Evolutionary conservation across 345 rosid genomes (phyloP).

Genomic region (Eucalyptus urophylla): DNA sequence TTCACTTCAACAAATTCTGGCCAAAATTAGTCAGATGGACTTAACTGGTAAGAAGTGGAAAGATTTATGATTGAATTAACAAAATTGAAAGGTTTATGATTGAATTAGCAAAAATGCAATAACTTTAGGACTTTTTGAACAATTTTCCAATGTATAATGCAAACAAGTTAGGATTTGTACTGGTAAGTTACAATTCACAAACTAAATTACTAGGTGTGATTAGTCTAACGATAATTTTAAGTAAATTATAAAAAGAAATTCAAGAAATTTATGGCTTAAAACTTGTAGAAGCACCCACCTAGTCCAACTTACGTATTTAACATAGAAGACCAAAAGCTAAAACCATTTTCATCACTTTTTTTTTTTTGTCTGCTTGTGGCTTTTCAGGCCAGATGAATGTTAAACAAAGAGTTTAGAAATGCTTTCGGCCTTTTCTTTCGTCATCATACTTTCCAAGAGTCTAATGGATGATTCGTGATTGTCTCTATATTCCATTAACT

Average conservation of each 20-base stretch:
- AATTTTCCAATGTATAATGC: background rate
- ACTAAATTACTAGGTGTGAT: no score
- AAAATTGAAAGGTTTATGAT: no score
- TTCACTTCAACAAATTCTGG: no score
- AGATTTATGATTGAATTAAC: no score
- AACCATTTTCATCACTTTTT: background rate
- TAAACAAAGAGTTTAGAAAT: background rate
- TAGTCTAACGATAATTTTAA: background rate
- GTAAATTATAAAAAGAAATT: background rate
- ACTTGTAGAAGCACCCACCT: background rate
- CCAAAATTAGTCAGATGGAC: no score
- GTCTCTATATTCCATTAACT: background rate
- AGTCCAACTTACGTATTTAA: background rate
- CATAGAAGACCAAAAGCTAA: background rate
- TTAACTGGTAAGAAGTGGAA: no score
- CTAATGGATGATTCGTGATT: background rate
- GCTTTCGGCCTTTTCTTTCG: background rate
- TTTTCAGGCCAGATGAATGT: background rate
- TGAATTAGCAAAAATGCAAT: no score
- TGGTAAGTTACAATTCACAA: no score
- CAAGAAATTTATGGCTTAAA: background rate
- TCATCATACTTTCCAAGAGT: background rate
- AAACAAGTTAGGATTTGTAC: background rate
- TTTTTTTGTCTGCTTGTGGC: background rate
- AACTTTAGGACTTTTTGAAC: accelerated